A percentile compares a stretch with the other conserved stretches of the same genome.
Conservation (phyloP, 2,329 filamentous ascomycete genomes). For the Chrysosporium queenslandicum region DNA sequence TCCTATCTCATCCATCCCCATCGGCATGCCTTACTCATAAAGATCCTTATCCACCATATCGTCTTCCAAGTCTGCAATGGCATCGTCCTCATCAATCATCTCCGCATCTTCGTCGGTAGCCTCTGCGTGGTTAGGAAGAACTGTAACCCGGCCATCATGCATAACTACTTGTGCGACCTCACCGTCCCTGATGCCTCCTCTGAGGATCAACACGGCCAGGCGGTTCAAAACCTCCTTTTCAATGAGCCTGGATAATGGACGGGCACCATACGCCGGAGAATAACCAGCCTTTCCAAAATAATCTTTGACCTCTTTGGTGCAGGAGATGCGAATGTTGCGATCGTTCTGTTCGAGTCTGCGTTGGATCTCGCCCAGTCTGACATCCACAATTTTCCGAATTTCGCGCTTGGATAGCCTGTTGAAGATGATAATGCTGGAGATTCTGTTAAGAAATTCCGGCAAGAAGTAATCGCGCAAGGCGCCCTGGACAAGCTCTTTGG, state of each 20-base stretch:
- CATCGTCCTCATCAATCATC: constrained; percentile 66
- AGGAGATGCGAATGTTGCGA: constrained; percentile 74
- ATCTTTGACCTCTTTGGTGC: constrained; percentile 77
- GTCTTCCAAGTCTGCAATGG: constrained; percentile 33
- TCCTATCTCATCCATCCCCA: not conserved
- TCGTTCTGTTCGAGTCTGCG: constrained; percentile 76
- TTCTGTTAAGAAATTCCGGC: constrained; percentile 96
- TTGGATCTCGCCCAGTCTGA: constrained; percentile 81
- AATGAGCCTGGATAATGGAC: constrained; percentile 78
- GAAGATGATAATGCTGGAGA: constrained; percentile 94
- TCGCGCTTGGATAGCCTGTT: constrained; percentile 84
- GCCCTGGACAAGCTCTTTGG: constrained; percentile 79
- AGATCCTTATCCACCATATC: constrained; percentile 5
- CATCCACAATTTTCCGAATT: constrained; percentile 91
- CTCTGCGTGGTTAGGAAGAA: constrained; percentile 71
- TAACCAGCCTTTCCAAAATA: constrained; percentile 88
- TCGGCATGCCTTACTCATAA: constrained; percentile 1
- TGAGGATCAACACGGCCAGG: constrained; percentile 80
- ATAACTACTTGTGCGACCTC: constrained; percentile 73
- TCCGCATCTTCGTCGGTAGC: constrained; percentile 55
- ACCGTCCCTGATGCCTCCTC: constrained; percentile 74
- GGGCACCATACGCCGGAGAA: constrained; percentile 87
- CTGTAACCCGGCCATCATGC: constrained; percentile 65
- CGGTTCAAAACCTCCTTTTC: constrained; percentile 96
- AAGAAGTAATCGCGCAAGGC: constrained; percentile 92